Base-by-base conservation (phyloP, 108 stramenopile genomes). In the Conticribra guillardii region DNA sequence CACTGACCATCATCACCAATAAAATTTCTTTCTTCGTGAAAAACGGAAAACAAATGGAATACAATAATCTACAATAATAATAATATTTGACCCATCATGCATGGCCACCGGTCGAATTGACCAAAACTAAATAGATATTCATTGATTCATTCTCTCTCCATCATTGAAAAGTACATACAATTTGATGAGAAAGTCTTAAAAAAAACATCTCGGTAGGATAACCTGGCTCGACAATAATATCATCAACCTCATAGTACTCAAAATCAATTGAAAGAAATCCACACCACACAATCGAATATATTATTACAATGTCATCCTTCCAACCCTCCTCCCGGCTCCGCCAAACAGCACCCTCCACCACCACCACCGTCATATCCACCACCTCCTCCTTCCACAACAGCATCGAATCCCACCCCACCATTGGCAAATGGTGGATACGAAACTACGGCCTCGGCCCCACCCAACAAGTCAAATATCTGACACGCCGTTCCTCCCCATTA, bases 371-470 rank as follows among this genome's bases (percentile, higher is more conserved):
- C 54, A 49, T 47, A 29, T 79, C 77, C 33, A 71, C 77, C 31
- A 71, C 77, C 37, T 65, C 77, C 4, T 19, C 64, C 64, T 62
- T 79, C 53, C 64, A 61, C 22, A 54, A 55, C 41, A 19, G 44
- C 46, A 64, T 79, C 29, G 69, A 71, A 49, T 79, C 77, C 46
- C 77, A 79, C 50, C 77, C 77, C 29, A 32, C n/a, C 18, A 34
- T 44, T 4, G 64, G 63, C 3, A 70, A 70, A 47, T 79, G 69
- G 77, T 79, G 63, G 57, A 26, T 64, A 17, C 63, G 69, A 15
- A 71, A 71, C 44, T 79, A 71, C 64, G 77, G 77, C 23, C 37
- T 79, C 15, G 77, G 77, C 16, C 77, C 69, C n/a, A 51, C 48
- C 30, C 26, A 28, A 31, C 58, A 41, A 18, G 77, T 71, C 45